phyloP scores from a whole-genome alignment of 2,329 filamentous ascomycete genomes.

The Plenodomus lindquistii region DNA sequence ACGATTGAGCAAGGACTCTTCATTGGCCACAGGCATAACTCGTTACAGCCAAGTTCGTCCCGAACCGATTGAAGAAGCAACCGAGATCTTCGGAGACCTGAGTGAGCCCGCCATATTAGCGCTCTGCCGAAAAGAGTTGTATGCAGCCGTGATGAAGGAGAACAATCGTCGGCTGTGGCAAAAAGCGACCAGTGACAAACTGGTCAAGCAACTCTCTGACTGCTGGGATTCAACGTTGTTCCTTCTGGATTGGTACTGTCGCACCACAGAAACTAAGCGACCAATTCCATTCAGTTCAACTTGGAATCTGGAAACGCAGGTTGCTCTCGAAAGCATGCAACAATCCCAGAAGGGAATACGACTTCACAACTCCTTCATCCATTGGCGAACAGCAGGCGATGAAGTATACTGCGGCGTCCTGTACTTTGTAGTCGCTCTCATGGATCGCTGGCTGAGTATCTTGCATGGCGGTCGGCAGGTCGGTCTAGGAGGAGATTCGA shows the following conservation, averaged over 20 bases:
- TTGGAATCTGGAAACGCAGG: constrained; percentile 62
- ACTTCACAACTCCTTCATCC: constrained; percentile 61
- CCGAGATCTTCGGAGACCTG: constrained; percentile 49
- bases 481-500: constrained; percentile 39
- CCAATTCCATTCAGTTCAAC: constrained; percentile 60
- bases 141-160: constrained; percentile 52
- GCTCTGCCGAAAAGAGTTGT: constrained; percentile 52
- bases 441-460: constrained; percentile 60
- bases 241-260: constrained; percentile 58
- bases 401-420: constrained; percentile 59
- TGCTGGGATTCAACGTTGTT: constrained; percentile 60
- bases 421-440: constrained; percentile 59
- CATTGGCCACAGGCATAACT: constrained; percentile 30
- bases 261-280: constrained; percentile 51
- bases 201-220: constrained; percentile 55
- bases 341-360: constrained; percentile 59
- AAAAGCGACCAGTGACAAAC: constrained; percentile 48
- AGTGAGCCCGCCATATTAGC: constrained; percentile 56
- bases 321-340: constrained; percentile 57
- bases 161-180: constrained; percentile 49
- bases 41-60: constrained; percentile 34
- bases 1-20: constrained; percentile 18
- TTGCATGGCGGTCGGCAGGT: constrained; percentile 50
- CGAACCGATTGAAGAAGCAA: constrained; percentile 28
- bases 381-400: constrained; percentile 61